Conservation (phyloP, 257 asterid species). For the Solanum sitiens region DNA sequence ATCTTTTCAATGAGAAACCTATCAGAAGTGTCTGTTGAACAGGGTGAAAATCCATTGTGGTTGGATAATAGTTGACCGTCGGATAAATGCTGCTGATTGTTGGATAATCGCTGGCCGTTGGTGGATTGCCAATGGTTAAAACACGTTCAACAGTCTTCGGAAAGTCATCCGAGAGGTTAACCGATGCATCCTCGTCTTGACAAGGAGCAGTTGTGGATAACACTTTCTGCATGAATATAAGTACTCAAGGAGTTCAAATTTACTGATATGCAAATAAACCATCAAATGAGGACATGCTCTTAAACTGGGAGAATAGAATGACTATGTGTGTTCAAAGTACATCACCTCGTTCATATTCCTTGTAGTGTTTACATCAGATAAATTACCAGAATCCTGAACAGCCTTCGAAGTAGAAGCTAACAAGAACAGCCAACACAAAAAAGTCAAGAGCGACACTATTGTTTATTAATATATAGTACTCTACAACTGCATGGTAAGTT, state of each 20-base stretch:
- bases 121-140: conserved; percentile 13
- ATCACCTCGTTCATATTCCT: conserved; percentile 37
- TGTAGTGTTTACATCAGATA: conserved; percentile 3
- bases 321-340: neutral
- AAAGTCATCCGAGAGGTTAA: conserved; percentile 23
- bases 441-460: neutral
- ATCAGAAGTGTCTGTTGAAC: conserved; percentile 42
- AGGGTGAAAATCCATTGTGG: conserved; percentile 74
- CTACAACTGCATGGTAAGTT: neutral
- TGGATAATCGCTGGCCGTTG: neutral
- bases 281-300: neutral
- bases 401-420: conserved; percentile 16
- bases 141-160: conserved; percentile 37
- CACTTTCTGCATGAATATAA: conserved; percentile 26
- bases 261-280: neutral
- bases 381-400: conserved; percentile 6
- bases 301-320: neutral
- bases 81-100: neutral
- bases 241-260: neutral
- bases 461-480: conserved; percentile 8
- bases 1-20: conserved; percentile 26
- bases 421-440: neutral
- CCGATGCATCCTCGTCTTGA: conserved; percentile 6
- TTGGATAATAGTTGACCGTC: conserved; percentile 12
- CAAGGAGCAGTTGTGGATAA: neutral